Evolutionary conservation across 306 rosid genomes (phyloP), one percentile per base, ranked within the genome.

Genomic region (Casuarina glauca): DNA sequence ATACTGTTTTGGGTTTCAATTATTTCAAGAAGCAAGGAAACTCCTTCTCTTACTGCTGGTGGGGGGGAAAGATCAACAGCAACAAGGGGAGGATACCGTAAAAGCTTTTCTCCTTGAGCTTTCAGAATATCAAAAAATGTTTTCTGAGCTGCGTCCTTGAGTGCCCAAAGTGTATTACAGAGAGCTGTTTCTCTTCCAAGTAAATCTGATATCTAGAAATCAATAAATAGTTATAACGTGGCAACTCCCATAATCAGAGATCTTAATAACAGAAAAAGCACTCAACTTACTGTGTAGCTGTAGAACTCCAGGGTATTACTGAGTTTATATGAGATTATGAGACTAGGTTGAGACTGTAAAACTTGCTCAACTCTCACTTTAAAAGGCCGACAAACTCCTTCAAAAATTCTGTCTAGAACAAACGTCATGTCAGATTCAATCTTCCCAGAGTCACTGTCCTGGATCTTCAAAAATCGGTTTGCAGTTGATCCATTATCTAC

Each of bases 341-440:
- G 92, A 86, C 92, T 91, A 62, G 99, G 97, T 66, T 91, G 99
- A 54, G 97, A 91, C 80, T 95, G 99, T 69, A 95, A 87, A 82
- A 91, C 99, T 91, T 95, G 99, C 80, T 95, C 99, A 80, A 95
- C 97, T 80, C 99, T 89, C 81, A 91, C 89, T 93, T 95, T 95
- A 83, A 95, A 95, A 6, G 99, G 99, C 81, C 99, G 87, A 82
- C 99, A 95, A 84, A 95, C 99, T 76, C 99, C 97, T 85, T 95
- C 97, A 77, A 95, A 95, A 79, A 95, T 93, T 81, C 99, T 95
- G 87, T 95, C 99, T 74, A 95, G 86, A 86, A 95, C 97, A 91
- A 92, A 93, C 49, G 79, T 95, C 84, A 91, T 75, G 88, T 95
- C 99, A 80, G 87, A 82, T 50, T 86, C 97, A 64, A 66, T 79